Conservation (phyloP, 164 flowering plant genomes). For the Kalanchoe fedtschenkoi region DNA sequence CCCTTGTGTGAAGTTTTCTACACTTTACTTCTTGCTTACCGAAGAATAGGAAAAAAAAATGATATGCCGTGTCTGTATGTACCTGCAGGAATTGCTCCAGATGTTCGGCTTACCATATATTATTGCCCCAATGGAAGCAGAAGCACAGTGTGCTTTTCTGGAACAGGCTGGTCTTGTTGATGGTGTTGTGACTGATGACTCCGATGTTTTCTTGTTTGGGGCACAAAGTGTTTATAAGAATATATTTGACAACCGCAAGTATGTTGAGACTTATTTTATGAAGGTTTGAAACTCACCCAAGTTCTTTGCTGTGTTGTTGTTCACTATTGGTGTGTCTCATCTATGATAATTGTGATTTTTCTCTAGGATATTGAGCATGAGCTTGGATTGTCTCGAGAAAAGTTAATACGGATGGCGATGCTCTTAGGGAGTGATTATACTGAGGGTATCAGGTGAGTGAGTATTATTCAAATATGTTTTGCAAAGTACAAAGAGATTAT, state of each 20-base stretch:
- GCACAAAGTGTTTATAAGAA: conserved; percentile 88
- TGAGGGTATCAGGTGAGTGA: conserved; percentile 79
- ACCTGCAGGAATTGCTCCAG: conserved; percentile 73
- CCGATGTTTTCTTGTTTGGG: conserved; percentile 96
- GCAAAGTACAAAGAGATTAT: neutral
- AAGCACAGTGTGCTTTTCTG: conserved; percentile 96
- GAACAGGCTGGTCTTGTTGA: conserved; percentile 76
- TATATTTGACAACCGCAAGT: conserved; percentile 91
- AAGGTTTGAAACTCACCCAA: conserved; percentile 38
- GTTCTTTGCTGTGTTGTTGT: neutral
- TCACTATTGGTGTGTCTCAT: neutral
- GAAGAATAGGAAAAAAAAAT: neutral
- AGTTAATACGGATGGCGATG: conserved; percentile 79
- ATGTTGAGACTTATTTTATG: conserved; percentile 95
- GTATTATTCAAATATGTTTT: neutral
- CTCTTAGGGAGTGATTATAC: conserved; percentile 99
- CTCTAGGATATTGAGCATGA: conserved; percentile 81
- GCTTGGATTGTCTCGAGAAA: conserved; percentile 72
- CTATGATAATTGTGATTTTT: neutral
- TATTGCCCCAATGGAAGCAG: conserved; percentile 99
- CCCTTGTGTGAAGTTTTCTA: neutral
- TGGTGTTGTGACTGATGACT: conserved; percentile 98
- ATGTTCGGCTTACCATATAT: conserved; percentile 96
- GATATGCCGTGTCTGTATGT: neutral
- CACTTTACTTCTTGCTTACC: neutral